Percentiles rank a stretch among this genome's conserved stretches.
phyloP scores from a whole-genome alignment of 805 yeast genomes.

The Candida arabinofermentans region DNA sequence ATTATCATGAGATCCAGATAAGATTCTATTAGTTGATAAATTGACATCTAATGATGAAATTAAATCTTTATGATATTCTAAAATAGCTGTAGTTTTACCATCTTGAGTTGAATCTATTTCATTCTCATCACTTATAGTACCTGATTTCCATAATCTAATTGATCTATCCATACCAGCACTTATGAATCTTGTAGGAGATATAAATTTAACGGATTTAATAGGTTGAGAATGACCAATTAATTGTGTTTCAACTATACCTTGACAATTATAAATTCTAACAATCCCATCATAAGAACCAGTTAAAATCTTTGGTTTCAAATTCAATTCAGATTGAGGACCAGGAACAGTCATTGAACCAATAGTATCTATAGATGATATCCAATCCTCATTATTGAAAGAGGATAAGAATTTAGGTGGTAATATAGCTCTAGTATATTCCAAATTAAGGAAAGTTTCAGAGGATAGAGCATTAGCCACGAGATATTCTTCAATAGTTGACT shows the following conservation, averaged over 20 bases:
- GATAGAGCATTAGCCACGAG: constrained; percentile 73
- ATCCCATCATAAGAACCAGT: constrained; percentile 95
- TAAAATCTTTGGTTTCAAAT: constrained; percentile 54
- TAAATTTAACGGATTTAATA: constrained; percentile 77
- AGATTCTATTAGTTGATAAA: constrained; percentile 49
- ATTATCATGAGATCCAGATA: constrained; percentile 83
- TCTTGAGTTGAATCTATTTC: constrained; percentile 40
- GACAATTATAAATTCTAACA: constrained; percentile 80
- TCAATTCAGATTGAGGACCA: constrained; percentile 23
- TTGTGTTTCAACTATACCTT: constrained; percentile 78
- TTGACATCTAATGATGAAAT: constrained; percentile 74
- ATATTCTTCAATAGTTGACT: constrained; percentile 77
- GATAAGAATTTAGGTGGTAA: constrained; percentile 92
- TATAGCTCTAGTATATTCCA: constrained; percentile 90
- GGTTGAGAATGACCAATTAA: constrained; percentile 87
- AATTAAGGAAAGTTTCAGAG: constrained; percentile 68
- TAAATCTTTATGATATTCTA: constrained; percentile 87
- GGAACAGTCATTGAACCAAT: constrained; percentile 29
- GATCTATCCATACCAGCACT: constrained; percentile 89
- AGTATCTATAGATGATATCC: constrained; percentile 79
- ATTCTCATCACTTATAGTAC: constrained; percentile 38
- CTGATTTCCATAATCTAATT: constrained; percentile 81
- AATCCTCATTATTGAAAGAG: constrained; percentile 87
- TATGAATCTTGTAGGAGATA: constrained; percentile 68
- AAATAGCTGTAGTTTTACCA: constrained; percentile 76